phyloP scores from a whole-genome alignment of 805 yeast species.

The Saccharomycopsis babjevae region DNA sequence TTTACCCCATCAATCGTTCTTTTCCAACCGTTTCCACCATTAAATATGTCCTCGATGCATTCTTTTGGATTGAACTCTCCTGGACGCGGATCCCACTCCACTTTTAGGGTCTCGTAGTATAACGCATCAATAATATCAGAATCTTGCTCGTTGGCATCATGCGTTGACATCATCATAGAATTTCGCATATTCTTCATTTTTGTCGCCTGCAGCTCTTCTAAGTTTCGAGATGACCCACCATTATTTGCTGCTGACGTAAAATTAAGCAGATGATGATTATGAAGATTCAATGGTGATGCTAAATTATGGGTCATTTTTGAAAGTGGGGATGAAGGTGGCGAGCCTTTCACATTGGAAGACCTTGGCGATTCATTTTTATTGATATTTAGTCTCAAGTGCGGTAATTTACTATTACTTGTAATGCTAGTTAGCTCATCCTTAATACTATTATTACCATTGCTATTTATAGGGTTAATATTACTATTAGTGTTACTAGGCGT shows the following conservation, averaged over 20 bases:
- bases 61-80: slow-evolving; percentile 58
- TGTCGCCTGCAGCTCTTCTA: background rate
- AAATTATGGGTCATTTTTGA: background rate
- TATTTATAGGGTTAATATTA: background rate
- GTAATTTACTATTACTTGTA: background rate
- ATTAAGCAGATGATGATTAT: background rate
- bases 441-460: background rate
- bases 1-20: slow-evolving; percentile 36
- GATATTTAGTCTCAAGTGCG: background rate
- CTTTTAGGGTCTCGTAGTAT: slow-evolving; percentile 44
- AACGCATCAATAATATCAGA: slow-evolving; percentile 26
- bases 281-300: background rate
- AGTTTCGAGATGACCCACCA: background rate
- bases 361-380: background rate
- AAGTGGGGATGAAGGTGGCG: background rate
- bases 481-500: background rate
- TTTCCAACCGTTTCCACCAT: slow-evolving; percentile 63
- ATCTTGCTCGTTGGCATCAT: background rate
- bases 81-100: slow-evolving; percentile 50
- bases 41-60: slow-evolving; percentile 64
- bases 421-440: background rate
- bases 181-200: slow-evolving; percentile 36
- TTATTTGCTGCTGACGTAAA: background rate
- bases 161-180: slow-evolving; percentile 28
- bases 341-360: background rate